Evolutionary conservation across 305 asterid genomes (phyloP), one percentile per base, ranked within the genome.

Genomic region (Striga hermonthica): DNA sequence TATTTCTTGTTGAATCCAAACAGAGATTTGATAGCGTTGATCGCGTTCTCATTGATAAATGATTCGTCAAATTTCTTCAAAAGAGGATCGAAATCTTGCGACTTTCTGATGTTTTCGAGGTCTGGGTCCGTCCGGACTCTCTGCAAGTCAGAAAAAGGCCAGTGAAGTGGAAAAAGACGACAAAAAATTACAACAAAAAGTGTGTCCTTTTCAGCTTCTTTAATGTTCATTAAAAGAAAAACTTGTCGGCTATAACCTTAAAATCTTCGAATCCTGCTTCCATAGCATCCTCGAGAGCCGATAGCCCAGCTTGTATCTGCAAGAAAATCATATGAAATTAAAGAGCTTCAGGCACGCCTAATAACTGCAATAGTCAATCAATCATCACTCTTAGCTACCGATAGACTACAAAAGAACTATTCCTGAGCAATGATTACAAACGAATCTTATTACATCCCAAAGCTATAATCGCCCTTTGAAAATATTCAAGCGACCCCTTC

Each of bases 41-140:
- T 78, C 57, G 98, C 97, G 40, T 74, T 90, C 75, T 88, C 99
- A 37, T 93, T 93, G 83, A 93, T 93, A 67, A 93, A 90, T 1
- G 97, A 84, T 79, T 93, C 99, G 22, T 93, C 99, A 16, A 70
- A 93, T 73, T 61, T 88, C 83, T 86, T 86, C 85, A 93, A 16
- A 28, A 93, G 95, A 49, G 86, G 72, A 31, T 86, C 95, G 11
- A 90, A 93, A n/a, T 78, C 92, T 58, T 79, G 81, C 0, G 95
- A 78, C 65, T 68, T 72, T 79, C 99, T 86, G 69, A 90, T 16
- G 57, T 81, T 86, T 36, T 75, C 95, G 63, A 93, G 87, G 80
- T 93, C 97, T n/a, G 95, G 96, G 68, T 93, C 99, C 31, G 88
- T 72, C 60, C 97, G 79, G 67, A 89, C 82, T 79, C 98, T 87